Evolutionary conservation across 352 stramenopile genomes (phyloP), one percentile per base, ranked within the genome.

Genomic region (Phytopythium helicoides): DNA sequence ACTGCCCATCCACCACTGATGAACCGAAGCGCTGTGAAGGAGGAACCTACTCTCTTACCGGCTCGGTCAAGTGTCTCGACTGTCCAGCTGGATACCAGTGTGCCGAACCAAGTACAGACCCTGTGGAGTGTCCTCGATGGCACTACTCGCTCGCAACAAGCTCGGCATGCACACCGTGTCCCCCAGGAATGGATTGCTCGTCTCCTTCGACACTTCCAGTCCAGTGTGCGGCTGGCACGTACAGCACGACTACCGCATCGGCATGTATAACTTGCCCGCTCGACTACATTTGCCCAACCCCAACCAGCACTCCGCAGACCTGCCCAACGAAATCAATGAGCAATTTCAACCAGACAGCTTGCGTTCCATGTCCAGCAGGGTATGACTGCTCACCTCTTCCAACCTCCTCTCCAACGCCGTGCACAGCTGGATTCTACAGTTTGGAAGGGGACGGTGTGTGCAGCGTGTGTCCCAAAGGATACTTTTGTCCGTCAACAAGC

Each of bases 101-200:
- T 22, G 59, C 71, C 4, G 60, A 58, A 40, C 64, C 62, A 1
- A 61, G 62, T 0, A 52, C 23, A 1, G 48, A 53, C 10, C 76
- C 81, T 7, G 39, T 58, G 3, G 11, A 33, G 1, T 91, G 77
- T 44, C 23, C 60, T 5, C 18, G 50, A 40, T 71, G 69, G 15
- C 72, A 61, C 1, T 85, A 73, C 35, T 70, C 68, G 0, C 26
- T 70, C 18, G 85, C 71, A 63, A 90, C 91, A 53, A 78, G 68
- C 15, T 72, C 71, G 0, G 37, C 38, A 15, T 73, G 74, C 19
- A 48, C 84, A 2, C 8, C 47, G 3, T 97, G 86, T 54, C 76
- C 84, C 0, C 49, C 70, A 47, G 89, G 89, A 0, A 96, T 76
- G 52, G 92, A 85, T 26, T 97, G 92, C 50, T 54, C 76, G 3